These are phyloP conservation scores for Aspergillus uvarum DNA, from an alignment of 2,329 filamentous ascomycete genomes.

Conservation along the genomic window DNA sequence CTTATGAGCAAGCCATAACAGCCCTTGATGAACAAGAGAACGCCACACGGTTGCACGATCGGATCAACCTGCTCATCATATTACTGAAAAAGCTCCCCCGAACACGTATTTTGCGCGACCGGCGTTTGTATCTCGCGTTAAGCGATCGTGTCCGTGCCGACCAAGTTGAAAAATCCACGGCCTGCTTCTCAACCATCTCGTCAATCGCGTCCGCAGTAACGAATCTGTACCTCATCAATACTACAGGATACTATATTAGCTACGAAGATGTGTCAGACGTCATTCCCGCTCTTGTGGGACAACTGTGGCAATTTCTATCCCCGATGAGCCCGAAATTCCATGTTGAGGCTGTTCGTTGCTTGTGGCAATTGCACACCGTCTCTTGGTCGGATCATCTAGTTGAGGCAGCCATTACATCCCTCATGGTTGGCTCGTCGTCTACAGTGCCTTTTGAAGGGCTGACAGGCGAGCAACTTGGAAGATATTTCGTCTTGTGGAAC, in stretches of 20 bases:
- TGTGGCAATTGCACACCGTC: conserved; percentile 83
- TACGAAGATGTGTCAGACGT: conserved; percentile 57
- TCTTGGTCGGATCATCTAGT: conserved; percentile 68
- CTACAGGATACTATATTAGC: conserved; percentile 36
- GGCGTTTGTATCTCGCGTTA: conserved; percentile 37
- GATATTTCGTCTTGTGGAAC: conserved; percentile 45
- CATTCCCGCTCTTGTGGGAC: conserved; percentile 66
- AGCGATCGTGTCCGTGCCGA: conserved; percentile 24
- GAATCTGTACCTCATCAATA: conserved; percentile 39
- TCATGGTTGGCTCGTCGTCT: conserved; percentile 59
- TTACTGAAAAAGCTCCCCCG: conserved; percentile 42
- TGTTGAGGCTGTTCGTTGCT: conserved; percentile 80
- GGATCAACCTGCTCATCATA: conserved; percentile 60
- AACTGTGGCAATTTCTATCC: conserved; percentile 78
- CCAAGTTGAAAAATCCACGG: conserved; percentile 26
- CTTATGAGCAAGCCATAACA: conserved; percentile 41
- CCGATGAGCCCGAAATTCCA: conserved; percentile 87
- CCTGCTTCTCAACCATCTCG: conserved; percentile 38
- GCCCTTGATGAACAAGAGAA: conserved; percentile 28
- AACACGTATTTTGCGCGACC: conserved; percentile 36
- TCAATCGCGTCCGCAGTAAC: conserved; percentile 52
- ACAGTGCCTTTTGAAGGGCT: conserved; percentile 29
- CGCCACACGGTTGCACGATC: conserved; percentile 53
- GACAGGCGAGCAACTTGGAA: conserved; percentile 37
- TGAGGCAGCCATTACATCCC: conserved; percentile 71